These are phyloP conservation scores for Cladorrhinum samala DNA, from an alignment of 495 filamentous ascomycete species.

Conservation along the genomic window DNA sequence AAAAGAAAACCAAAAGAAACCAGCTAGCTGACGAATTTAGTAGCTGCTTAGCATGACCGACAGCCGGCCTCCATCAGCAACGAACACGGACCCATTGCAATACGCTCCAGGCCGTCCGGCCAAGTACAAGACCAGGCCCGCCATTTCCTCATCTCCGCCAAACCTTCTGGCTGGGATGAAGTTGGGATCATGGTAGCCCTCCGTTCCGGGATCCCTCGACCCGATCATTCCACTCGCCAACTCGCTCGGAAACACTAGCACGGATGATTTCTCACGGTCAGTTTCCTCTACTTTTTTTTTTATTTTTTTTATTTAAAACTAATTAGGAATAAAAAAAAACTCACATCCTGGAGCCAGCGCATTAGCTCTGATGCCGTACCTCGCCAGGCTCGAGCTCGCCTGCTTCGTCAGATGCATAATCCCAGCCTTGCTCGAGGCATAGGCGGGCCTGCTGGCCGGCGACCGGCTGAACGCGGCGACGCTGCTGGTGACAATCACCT, in stretches of 20 bases:
- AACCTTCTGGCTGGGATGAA: slow-evolving; percentile 48
- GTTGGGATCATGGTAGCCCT: slow-evolving; percentile 17
- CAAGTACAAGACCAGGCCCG: slow-evolving; percentile 50
- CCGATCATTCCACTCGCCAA: slow-evolving; percentile 39
- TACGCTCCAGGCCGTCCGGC: slow-evolving; percentile 52
- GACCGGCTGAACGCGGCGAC: slow-evolving; percentile 48
- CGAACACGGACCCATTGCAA: slow-evolving; percentile 50
- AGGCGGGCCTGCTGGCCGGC: slow-evolving; percentile 42
- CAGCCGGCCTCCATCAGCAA: slow-evolving; percentile 53
- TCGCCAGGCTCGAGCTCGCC: slow-evolving; percentile 45
- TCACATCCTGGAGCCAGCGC: slow-evolving; percentile 57
- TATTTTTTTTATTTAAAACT: slow-evolving; percentile 39
- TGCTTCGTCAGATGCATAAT: slow-evolving; percentile 57
- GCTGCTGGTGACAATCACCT: slow-evolving; percentile 48
- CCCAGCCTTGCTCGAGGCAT: slow-evolving; percentile 57
- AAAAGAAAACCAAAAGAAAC: no score
- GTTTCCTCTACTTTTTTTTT: slow-evolving; percentile 12
- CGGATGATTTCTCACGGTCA: neutral
- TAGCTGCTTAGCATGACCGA: slow-evolving; percentile 39
- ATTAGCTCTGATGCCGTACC: slow-evolving; percentile 55
- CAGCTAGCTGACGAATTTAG: no score
- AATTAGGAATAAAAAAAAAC: slow-evolving; percentile 1
- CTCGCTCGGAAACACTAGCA: slow-evolving; percentile 55
- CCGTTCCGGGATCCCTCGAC: slow-evolving; percentile 37
- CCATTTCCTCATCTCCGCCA: slow-evolving; percentile 54